Evolutionary conservation across 805 yeast species (phyloP), one percentile per base, ranked within the genome.

Genomic region (Candida arabinofermentans): DNA sequence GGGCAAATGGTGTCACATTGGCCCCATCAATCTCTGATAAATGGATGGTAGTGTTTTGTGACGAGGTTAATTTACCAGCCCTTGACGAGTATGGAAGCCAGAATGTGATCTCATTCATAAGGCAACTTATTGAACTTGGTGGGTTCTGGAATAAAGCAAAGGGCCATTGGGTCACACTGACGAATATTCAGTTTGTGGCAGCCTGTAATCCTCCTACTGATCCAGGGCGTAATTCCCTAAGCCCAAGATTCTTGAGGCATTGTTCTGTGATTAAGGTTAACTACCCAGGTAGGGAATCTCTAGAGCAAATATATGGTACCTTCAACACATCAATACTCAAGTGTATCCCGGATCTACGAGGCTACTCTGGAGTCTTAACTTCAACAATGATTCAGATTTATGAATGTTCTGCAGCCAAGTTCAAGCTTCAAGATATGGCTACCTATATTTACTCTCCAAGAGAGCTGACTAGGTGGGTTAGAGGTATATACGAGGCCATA

Each of bases 131-230:
- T 6, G 91, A 84, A 49, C 73, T 74, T 17, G 59, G 67, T 1
- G 96, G 97, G 0, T 91, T 88, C 56, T 88, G 96, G 93, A 70
- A 77, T 37, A 61, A 71, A 0, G 53, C 62, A 9, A 77, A 76
- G 23, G 68, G 71, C 36, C 70, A 70, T 21, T 91, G 96, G 96
- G 78, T 90, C 1, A 48, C 66, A 0, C 45, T 88, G 8, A 66
- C 71, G 14, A 72, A 80, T 35, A 69, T 91, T 22, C 95, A 85
- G 54, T 72, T 91, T 64, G 93, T 89, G n/a, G 97, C 95, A 8
- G 97, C 98, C 0, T 91, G 98, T 59, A 91, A 91, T 55, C 93
- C 96, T 1, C 82, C 96, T 0, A 71, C 81, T 0, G 95, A 86
- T 60, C 76, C 79, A 3, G 96, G 96, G 0, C 71, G 98, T 46